Percentiles rank a stretch among this genome's conserved stretches.
phyloP scores from a whole-genome alignment of 208 protist species.

The Trypanosoma avium region DNA sequence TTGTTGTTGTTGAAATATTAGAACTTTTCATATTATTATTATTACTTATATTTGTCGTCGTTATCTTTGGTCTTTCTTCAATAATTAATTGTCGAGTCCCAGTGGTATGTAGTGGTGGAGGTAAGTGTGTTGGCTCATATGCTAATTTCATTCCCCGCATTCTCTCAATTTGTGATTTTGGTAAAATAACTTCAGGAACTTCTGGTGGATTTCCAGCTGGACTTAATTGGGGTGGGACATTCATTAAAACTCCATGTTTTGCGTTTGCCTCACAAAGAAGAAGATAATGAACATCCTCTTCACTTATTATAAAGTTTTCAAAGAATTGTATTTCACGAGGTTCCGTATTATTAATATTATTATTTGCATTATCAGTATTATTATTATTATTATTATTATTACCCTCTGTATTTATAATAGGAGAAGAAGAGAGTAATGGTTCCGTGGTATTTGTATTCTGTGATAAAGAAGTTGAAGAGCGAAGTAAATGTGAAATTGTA shows the following conservation, averaged over 20 bases:
- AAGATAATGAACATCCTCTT: constrained; percentile 45
- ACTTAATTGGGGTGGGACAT: constrained; percentile 74
- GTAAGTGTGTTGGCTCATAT: constrained; percentile 27
- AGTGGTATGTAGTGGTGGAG: constrained; percentile 27
- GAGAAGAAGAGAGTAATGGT: neutral
- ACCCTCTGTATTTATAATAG: neutral
- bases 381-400: constrained; percentile 3
- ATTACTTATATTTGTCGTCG: neutral
- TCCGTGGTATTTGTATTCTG: too few species aligned
- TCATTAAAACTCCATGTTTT: constrained; percentile 76
- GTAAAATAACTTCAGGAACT: constrained; percentile 47
- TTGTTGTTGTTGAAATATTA: neutral
- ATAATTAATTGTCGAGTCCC: constrained; percentile 37
- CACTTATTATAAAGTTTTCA: constrained; percentile 20
- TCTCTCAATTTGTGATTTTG: constrained; percentile 33
- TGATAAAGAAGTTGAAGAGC: too few species aligned
- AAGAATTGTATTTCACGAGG: constrained; percentile 25
- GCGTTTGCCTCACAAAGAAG: constrained; percentile 64
- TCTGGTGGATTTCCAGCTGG: constrained; percentile 43
- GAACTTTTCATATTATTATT: neutral
- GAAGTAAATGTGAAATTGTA: too few species aligned
- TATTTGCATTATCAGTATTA: neutral
- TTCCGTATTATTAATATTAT: neutral
- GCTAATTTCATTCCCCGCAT: constrained; percentile 29
- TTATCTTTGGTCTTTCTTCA: constrained; percentile 21